These are phyloP conservation scores for Elsinoe arachidis DNA, from an alignment of 2,329 filamentous ascomycete species.

Conservation along the genomic window DNA sequence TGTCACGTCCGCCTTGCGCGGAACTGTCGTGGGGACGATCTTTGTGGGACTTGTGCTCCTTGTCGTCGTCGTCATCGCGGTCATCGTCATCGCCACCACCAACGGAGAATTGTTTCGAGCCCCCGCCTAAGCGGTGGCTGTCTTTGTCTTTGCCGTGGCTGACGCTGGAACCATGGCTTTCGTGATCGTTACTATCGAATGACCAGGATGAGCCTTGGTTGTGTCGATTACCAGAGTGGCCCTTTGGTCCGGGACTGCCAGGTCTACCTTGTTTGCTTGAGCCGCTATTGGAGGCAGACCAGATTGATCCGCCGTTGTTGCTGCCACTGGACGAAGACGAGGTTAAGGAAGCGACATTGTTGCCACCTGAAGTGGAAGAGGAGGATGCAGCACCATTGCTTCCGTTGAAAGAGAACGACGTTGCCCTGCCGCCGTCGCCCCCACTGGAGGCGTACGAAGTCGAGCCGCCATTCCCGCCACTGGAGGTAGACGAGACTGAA, in stretches of 20 bases:
- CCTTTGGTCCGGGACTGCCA: not conserved
- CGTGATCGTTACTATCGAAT: not conserved
- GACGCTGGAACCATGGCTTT: not conserved
- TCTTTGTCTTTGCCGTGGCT: not conserved
- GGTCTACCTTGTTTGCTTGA: not conserved
- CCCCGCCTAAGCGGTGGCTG: not conserved
- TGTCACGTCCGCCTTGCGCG: not conserved
- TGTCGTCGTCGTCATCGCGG: not conserved
- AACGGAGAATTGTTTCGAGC: not conserved
- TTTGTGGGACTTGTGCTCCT: not conserved
- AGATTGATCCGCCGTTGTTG: not conserved
- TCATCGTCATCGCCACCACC: not conserved
- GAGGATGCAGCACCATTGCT: not conserved
- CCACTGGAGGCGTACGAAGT: not conserved
- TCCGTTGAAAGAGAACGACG: not conserved
- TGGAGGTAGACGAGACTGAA: not conserved
- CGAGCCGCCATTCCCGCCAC: not conserved
- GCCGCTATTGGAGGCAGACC: not conserved
- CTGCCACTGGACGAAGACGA: not conserved
- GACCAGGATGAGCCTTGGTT: too few relatives aligned
- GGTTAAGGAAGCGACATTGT: not conserved
- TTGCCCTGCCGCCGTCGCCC: not conserved
- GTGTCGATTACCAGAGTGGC: too few relatives aligned
- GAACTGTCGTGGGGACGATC: not conserved
- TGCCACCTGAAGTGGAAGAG: not conserved